Evolutionary conservation across 2,329 filamentous ascomycete genomes (phyloP).

Genomic region (Rhexocercosporidium sp.): DNA sequence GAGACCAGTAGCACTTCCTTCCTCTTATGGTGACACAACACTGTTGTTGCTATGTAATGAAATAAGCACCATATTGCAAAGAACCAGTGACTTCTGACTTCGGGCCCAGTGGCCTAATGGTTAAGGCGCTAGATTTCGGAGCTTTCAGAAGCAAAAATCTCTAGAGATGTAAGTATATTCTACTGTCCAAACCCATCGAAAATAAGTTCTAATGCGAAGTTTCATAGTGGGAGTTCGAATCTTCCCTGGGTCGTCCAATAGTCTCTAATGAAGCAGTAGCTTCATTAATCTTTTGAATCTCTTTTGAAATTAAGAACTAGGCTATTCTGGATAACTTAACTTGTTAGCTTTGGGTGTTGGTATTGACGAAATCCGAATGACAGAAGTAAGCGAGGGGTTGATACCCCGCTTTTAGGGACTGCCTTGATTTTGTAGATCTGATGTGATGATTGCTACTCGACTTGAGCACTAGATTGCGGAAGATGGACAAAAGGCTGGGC

Average conservation of each 20-base stretch:
- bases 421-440: neutral
- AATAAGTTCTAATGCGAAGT: neutral
- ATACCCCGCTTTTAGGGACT: neutral
- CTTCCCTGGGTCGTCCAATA: constrained; percentile 32
- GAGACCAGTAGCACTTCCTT: neutral
- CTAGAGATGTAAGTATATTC: constrained; percentile 29
- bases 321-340: neutral
- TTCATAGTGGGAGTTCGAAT: constrained; percentile 20
- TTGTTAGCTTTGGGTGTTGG: neutral
- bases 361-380: neutral
- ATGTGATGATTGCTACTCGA: no score
- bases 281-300: neutral
- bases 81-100: neutral
- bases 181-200: neutral
- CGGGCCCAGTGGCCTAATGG: constrained; percentile 19
- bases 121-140: constrained; percentile 37
- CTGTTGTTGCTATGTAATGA: neutral
- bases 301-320: neutral
- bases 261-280: constrained; percentile 5
- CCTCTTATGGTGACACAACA: neutral
- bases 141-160: constrained; percentile 11
- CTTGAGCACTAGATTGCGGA: no score
- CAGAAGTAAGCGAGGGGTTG: neutral
- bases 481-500: no score
- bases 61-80: neutral